Evolutionary conservation across 345 rosid species (phyloP).

Genomic region (Pugionium dolabratum): DNA sequence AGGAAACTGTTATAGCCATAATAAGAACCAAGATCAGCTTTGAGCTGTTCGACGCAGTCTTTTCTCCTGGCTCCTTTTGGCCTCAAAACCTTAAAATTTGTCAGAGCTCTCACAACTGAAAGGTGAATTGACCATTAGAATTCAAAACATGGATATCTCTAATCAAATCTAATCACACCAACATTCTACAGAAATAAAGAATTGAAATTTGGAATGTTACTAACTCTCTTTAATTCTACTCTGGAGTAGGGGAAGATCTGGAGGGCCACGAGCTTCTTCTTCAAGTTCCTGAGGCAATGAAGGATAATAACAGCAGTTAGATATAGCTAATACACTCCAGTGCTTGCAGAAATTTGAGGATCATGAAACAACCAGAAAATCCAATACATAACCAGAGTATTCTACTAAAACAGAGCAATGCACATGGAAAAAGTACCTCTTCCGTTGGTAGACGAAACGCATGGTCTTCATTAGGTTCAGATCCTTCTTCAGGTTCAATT

Average conservation of each 20-base stretch:
- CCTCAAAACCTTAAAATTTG: constrained; percentile 66
- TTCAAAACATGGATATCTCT: neutral
- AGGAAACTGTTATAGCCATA: constrained; percentile 92
- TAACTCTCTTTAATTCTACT: constrained; percentile 81
- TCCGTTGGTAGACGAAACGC: constrained; percentile 73
- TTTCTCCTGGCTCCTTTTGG: constrained; percentile 69
- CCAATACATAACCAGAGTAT: neutral
- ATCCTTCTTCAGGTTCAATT: constrained; percentile 19
- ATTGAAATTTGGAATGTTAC: constrained; percentile 33
- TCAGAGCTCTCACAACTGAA: constrained; percentile 80
- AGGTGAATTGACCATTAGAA: constrained; percentile 22
- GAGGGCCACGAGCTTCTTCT: constrained; percentile 70
- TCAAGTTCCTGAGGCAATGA: constrained; percentile 65
- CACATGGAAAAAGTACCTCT: constrained; percentile 52
- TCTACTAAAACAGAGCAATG: constrained; percentile 2
- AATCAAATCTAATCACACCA: neutral
- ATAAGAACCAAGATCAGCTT: constrained; percentile 70
- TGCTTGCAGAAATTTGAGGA: no score
- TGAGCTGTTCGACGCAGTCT: constrained; percentile 70
- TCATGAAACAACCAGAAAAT: neutral
- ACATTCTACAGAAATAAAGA: constrained; percentile 4
- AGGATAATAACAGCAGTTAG: constrained; percentile 11
- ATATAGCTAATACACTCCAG: neutral
- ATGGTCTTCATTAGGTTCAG: constrained; percentile 55
- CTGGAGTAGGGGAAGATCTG: constrained; percentile 71